Conservation (phyloP, 345 rosid genomes). For the Pelargonium nanum region DNA sequence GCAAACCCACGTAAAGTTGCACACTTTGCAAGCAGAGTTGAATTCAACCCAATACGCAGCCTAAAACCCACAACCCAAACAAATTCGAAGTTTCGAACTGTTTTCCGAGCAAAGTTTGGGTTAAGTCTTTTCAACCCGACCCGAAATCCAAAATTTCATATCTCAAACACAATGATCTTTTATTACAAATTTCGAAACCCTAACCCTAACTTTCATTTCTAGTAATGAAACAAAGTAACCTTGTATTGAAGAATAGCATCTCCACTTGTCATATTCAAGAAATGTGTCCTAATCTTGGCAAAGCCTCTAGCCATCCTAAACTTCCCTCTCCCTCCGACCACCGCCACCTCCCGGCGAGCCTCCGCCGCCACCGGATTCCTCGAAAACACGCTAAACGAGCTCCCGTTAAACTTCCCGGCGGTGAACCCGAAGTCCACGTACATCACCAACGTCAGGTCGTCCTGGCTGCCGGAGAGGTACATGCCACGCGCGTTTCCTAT, state of each 20-base stretch:
- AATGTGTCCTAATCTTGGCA: constrained; percentile 14
- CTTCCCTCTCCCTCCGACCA: constrained; percentile 42
- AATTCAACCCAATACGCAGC: too few species aligned
- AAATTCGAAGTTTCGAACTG: too few species aligned
- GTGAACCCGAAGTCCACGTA: constrained; percentile 36
- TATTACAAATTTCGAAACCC: too few species aligned
- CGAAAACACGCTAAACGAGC: constrained; percentile 37
- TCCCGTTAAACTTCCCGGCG: constrained; percentile 28
- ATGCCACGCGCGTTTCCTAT: constrained; percentile 38
- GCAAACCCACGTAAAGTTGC: too few species aligned
- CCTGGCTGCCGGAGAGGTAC: constrained; percentile 23
- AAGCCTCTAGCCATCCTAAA: constrained; percentile 44
- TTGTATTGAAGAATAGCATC: not conserved
- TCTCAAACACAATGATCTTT: too few species aligned
- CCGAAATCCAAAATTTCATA: too few species aligned
- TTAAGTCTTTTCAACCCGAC: too few species aligned
- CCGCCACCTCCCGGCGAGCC: constrained; percentile 26
- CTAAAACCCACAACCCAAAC: too few species aligned
- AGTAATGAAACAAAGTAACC: not conserved
- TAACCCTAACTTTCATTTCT: too few species aligned
- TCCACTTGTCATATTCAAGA: constrained; percentile 4
- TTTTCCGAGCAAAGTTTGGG: too few species aligned
- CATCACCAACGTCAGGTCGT: constrained; percentile 16
- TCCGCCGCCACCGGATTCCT: constrained; percentile 28
- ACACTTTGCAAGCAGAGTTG: too few species aligned